Evolutionary conservation across 1,284 basidiomycete genomes (phyloP).

Genomic region (Mycosarcoma mackinlayi): DNA sequence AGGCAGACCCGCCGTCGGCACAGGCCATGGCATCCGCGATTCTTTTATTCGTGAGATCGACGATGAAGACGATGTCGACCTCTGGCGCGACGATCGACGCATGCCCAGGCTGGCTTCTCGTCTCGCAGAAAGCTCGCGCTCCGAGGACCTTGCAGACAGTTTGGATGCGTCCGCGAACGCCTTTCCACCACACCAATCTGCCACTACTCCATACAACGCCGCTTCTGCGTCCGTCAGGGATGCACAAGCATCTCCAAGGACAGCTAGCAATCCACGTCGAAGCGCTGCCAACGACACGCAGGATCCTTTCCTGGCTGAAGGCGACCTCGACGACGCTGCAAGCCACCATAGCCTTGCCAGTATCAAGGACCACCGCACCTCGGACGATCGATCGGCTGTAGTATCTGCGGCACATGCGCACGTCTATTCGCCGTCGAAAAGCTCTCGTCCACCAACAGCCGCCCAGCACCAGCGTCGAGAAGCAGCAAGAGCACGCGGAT

Average conservation of each 20-base stretch:
- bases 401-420: conserved; percentile 5
- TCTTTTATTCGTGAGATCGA: conserved; percentile 55
- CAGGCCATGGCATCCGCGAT: conserved; percentile 29
- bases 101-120: conserved; percentile 40
- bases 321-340: conserved; percentile 41
- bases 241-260: background rate
- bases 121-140: conserved; percentile 31
- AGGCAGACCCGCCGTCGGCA: conserved; percentile 12
- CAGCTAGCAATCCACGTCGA: background rate
- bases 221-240: background rate
- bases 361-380: conserved; percentile 20
- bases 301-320: conserved; percentile 54
- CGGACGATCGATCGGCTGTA: conserved; percentile 17
- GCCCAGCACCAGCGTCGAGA: conserved; percentile 23
- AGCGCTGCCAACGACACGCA: conserved; percentile 22
- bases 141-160: conserved; percentile 38
- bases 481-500: conserved; percentile 35
- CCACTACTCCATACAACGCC: background rate
- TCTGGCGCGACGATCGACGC: conserved; percentile 50
- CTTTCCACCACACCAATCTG: background rate
- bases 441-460: conserved; percentile 7
- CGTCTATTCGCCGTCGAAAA: background rate
- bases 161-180: conserved; percentile 26
- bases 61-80: conserved; percentile 54
- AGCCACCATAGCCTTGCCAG: conserved; percentile 39